Base-by-base conservation (phyloP, 2,329 filamentous ascomycete genomes). In the Whalleya microplaca region DNA sequence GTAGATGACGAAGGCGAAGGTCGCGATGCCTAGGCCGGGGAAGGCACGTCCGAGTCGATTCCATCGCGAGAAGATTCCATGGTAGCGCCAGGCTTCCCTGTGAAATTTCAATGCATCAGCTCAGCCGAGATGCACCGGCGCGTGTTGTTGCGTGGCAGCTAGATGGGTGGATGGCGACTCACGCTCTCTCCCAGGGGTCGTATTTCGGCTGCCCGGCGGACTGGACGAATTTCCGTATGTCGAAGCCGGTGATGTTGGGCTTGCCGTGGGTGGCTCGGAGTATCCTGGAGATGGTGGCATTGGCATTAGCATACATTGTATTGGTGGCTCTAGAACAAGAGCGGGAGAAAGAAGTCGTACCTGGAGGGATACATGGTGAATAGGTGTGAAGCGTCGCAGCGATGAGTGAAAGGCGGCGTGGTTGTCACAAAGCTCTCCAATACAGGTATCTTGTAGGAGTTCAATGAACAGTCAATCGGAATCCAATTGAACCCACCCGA, bases 31-130 rank as follows among this genome's bases (percentile, higher is more conserved):
- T 68, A 99, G 83, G 59, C 95, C 95, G 40, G 95, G 95, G 73
- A 99, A 92, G 63, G 86, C 81, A 69, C 84, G 81, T 79, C 88
- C 92, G 81, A 97, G 95, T 68, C 95, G 89, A 79, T 96, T 96
- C 79, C 82, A 90, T 68, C 94, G 86, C 64, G 88, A 89, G 81
- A 97, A 98, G 52, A 85, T 88, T 62, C 94, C 95, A 37, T 84
- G 87, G 81, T 96, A 97, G 76, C 95, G 85, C 95, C 95, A 99
- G 72, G 90, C 84, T 81, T 99, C 95, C 72, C 95, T 99, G 73
- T 63, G n/a, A 40, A 16, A 21, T 21, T 4, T 27, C 4, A 21
- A 54, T 14, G 56, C 45, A 50, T 63, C 45, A 62, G 59, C 41
- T 21, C 53, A 32, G 2, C 7, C 8, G 23, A 27, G 23, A 16